Evolutionary conservation across 2,329 filamentous ascomycete genomes (phyloP).

Genomic region (Diaporthe caulivora): DNA sequence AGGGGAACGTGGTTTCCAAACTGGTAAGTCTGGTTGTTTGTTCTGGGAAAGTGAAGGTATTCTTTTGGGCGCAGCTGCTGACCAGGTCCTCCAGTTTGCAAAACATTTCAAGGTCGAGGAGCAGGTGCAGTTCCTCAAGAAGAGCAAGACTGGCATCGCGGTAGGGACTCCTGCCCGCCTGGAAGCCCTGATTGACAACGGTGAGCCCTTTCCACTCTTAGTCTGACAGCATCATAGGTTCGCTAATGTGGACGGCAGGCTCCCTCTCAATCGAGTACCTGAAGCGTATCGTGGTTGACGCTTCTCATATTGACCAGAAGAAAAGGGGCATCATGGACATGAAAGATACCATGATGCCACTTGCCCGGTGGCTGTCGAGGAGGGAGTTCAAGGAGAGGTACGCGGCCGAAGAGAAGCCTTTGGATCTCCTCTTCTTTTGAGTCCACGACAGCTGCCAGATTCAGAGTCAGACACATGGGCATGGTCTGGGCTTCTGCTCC

Average conservation of each 20-base stretch:
- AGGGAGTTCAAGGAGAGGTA: slow-evolving; percentile 80
- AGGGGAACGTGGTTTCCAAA: slow-evolving; percentile 85
- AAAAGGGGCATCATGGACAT: slow-evolving; percentile 95
- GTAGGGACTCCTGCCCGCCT: slow-evolving; percentile 91
- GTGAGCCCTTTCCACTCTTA: slow-evolving; percentile 57
- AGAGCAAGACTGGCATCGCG: slow-evolving; percentile 81
- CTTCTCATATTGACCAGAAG: slow-evolving; percentile 94
- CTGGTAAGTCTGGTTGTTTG: slow-evolving; percentile 60
- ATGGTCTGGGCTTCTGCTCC: background rate
- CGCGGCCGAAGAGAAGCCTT: slow-evolving; percentile 65
- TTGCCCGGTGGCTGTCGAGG: slow-evolving; percentile 80
- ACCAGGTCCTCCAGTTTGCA: slow-evolving; percentile 72
- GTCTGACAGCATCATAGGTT: background rate
- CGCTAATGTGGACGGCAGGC: slow-evolving; percentile 39
- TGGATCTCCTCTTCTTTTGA: slow-evolving; percentile 76
- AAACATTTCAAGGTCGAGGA: slow-evolving; percentile 98
- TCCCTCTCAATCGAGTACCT: slow-evolving; percentile 37
- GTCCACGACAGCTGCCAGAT: background rate
- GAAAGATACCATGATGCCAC: slow-evolving; percentile 88
- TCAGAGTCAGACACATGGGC: background rate
- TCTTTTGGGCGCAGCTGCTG: slow-evolving; percentile 28
- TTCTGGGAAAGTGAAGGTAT: too few relatives aligned
- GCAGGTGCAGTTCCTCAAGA: slow-evolving; percentile 80
- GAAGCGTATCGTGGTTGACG: slow-evolving; percentile 64
- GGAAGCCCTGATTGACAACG: slow-evolving; percentile 84